A percentile compares a stretch with the other conserved stretches of the same genome.
These are phyloP conservation scores for Neurospora cerealis DNA, from an alignment of 495 filamentous ascomycete species.

Conservation along the genomic window DNA sequence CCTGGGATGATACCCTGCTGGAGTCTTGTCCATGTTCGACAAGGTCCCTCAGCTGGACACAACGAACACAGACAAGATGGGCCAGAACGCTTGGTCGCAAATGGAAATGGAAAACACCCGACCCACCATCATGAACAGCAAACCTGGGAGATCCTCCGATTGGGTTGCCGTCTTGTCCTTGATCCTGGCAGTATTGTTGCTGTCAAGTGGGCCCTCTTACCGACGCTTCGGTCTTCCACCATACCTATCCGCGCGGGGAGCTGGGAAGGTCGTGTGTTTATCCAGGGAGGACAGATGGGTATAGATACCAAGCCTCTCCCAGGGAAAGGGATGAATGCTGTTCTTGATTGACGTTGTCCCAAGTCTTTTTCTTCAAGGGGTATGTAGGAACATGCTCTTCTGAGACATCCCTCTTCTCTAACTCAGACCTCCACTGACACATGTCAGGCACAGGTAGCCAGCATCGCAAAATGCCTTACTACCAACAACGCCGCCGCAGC, in stretches of 20 bases:
- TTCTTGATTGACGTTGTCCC: not conserved
- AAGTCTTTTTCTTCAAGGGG: not conserved
- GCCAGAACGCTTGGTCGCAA: not conserved
- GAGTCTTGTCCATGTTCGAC: not conserved
- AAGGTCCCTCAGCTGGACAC: not conserved
- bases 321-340: not conserved
- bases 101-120: not conserved
- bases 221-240: not conserved
- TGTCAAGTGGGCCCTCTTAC: not conserved
- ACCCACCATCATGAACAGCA: not conserved
- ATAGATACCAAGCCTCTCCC: not conserved
- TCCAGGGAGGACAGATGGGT: not conserved
- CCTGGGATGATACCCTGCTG: not conserved
- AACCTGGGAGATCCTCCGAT: not conserved
- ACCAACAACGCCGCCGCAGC: not conserved
- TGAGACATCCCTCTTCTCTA: not conserved
- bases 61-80: not conserved
- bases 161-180: not conserved
- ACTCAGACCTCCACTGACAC: not conserved
- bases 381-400: not conserved
- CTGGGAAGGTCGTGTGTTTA: not conserved
- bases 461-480: not conserved
- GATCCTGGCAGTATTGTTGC: not conserved
- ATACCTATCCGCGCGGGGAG: not conserved
- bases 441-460: not conserved